A percentile compares a stretch with the other conserved stretches of the same genome.
Conservation (phyloP, 2,329 filamentous ascomycete genomes). For the Phyllosticta citribraziliensis region DNA sequence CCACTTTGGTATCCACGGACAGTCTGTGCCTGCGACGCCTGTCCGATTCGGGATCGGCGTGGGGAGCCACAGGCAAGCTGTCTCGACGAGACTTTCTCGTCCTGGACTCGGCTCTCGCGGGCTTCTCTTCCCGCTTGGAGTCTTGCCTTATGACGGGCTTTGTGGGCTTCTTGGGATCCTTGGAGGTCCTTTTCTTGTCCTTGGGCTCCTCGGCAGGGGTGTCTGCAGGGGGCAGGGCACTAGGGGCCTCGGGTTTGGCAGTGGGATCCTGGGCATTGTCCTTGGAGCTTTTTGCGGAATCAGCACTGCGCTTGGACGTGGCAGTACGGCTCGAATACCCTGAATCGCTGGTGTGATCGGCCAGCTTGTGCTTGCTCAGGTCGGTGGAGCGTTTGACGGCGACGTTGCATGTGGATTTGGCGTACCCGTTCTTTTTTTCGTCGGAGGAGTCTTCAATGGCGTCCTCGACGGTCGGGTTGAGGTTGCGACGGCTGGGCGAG, state of each 20-base stretch:
- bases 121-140: not conserved
- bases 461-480: constrained; percentile 1
- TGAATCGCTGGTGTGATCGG: constrained; percentile 48
- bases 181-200: not conserved
- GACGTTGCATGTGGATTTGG: constrained; percentile 35
- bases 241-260: not conserved
- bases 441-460: constrained; percentile 1
- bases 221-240: not conserved
- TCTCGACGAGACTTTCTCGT: constrained; percentile 2
- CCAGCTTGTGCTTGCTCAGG: constrained; percentile 22
- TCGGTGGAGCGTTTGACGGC: constrained; percentile 36
- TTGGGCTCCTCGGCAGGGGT: not conserved
- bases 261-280: constrained; percentile 2
- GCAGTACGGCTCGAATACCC: constrained; percentile 52
- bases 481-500: not conserved
- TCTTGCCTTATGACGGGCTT: constrained; percentile 1
- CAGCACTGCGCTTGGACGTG: constrained; percentile 41
- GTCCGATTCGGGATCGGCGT: not conserved
- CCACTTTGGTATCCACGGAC: constrained; percentile 20
- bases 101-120: not conserved
- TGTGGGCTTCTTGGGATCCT: constrained; percentile 1
- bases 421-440: not conserved
- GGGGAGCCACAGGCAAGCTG: not conserved
- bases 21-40: not conserved
- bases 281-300: constrained; percentile 37